Evolutionary conservation across 768 basidiomycete genomes (phyloP), one percentile per base, ranked within the genome.

Genomic region (Cystofilobasidium macerans): DNA sequence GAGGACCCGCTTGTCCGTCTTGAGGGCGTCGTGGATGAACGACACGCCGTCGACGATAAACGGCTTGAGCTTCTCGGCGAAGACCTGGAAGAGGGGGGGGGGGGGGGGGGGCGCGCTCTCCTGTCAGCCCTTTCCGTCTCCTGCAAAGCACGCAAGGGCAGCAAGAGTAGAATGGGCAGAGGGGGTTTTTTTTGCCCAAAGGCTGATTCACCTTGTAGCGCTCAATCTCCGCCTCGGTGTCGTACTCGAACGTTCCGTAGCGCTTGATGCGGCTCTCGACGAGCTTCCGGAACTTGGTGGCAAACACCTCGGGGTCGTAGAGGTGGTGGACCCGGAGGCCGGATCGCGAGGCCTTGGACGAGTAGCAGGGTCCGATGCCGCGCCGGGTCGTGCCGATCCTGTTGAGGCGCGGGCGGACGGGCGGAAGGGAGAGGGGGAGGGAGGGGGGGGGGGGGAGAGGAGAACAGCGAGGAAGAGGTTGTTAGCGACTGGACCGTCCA

Each of bases 341-440:
- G 0, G 92, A 95, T 56, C 95, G 86, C 14, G 91, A 94, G 20
- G 95, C 91, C 78, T 98, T 99, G 58, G 87, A 88, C 59, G 93
- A 95, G 80, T 99, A 99, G 16, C 95, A 88, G 76, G 95, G 95
- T 77, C 95, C 95, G 73, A 99, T 98, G 60, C 95, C 95, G 76
- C 85, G 90, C 83, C 88, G 92, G 57, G 95, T 99, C 38, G 95
- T 99, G 30, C 95, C 95, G 74, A 99, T 98, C 77, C 88, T 90
- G n/a, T 5, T 43, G 42, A 7, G 9, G 4, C 8, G 36, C 1
- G 5, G 54, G 20, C 11, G 40, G 7, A 8, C 28, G 53, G 18
- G 26, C 5, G 4, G 20, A 26, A 56, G 24, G 18, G 22, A 18
- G 9, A 1, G 26, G 24, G 33, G 60, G 32, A 32, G 45, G n/a